Conservation (phyloP, 768 basidiomycete genomes). For the Boletus reticulatus region DNA sequence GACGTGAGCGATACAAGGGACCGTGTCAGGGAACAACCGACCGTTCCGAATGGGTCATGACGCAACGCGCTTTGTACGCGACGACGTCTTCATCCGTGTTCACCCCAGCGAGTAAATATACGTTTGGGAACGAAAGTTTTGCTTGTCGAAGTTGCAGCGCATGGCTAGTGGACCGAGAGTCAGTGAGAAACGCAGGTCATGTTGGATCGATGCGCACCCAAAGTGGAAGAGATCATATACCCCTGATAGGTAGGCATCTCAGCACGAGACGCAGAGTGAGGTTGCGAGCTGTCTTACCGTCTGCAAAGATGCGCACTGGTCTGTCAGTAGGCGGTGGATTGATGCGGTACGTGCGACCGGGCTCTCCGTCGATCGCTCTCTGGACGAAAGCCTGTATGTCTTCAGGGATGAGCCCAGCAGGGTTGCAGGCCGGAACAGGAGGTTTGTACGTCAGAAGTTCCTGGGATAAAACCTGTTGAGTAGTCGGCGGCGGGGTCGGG, state of each 20-base stretch:
- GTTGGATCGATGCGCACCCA: constrained; percentile 52
- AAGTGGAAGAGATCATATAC: constrained; percentile 99
- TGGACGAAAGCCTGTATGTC: constrained; percentile 79
- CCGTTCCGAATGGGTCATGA: constrained; percentile 90
- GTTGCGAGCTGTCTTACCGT: constrained; percentile 53
- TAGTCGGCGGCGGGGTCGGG: constrained; percentile 21
- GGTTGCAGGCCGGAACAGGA: constrained; percentile 48
- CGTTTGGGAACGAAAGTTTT: constrained; percentile 87
- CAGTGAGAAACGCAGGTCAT: not conserved
- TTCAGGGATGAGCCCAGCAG: constrained; percentile 64
- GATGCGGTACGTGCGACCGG: constrained; percentile 72
- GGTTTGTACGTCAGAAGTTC: constrained; percentile 41
- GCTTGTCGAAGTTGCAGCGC: constrained; percentile 95
- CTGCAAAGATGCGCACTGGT: constrained; percentile 89
- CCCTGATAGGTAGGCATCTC: constrained; percentile 41
- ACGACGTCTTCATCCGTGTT: constrained; percentile 83
- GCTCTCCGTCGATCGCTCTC: constrained; percentile 70
- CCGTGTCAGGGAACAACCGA: constrained; percentile 29
- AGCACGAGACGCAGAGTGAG: not conserved
- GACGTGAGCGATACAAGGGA: not conserved
- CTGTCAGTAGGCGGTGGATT: constrained; percentile 79
- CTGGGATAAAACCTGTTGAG: constrained; percentile 34
- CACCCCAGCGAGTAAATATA: constrained; percentile 92
- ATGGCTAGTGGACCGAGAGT: constrained; percentile 54
- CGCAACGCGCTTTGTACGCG: constrained; percentile 73